Evolutionary conservation across 2,329 filamentous ascomycete species (phyloP).

Genomic region (Botrytis hyacinthi): DNA sequence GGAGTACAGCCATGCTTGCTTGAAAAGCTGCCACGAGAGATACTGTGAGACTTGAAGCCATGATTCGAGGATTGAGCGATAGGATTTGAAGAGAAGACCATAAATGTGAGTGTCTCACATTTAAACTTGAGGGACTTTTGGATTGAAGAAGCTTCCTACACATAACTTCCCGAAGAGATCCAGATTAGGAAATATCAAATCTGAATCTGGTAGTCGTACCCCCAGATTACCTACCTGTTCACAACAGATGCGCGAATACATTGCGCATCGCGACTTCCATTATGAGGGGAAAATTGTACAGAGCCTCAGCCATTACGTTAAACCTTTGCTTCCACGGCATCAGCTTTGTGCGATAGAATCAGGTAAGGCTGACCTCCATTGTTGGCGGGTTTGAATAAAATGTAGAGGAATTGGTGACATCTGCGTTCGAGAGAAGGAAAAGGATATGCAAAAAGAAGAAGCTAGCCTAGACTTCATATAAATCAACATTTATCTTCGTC

Average conservation of each 20-base stretch:
- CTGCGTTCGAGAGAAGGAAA: not conserved
- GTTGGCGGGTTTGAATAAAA: not conserved
- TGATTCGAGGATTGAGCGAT: not conserved
- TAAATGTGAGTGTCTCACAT: not conserved
- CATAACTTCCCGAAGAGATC: not conserved
- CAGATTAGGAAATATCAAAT: not conserved
- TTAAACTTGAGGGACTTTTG: not conserved
- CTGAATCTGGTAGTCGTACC: not conserved
- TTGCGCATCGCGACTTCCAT: not conserved
- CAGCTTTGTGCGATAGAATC: not conserved
- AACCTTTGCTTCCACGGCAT: not conserved
- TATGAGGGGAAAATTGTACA: too few species aligned
- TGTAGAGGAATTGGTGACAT: not conserved
- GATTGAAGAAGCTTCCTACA: not conserved
- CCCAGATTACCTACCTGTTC: not conserved
- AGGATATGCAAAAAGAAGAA: not conserved
- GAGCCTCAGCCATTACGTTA: not conserved
- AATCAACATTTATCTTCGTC: not conserved
- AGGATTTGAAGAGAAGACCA: not conserved
- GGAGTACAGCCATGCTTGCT: conserved; percentile 48
- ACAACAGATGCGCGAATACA: not conserved
- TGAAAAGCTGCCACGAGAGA: conserved; percentile 48
- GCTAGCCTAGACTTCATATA: not conserved
- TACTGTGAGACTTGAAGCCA: conserved; percentile 35
- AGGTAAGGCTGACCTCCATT: not conserved